A percentile compares a stretch with the other conserved stretches of the same genome.
phyloP scores from a whole-genome alignment of 2,329 filamentous ascomycete genomes.

The Aspergillus persii region DNA sequence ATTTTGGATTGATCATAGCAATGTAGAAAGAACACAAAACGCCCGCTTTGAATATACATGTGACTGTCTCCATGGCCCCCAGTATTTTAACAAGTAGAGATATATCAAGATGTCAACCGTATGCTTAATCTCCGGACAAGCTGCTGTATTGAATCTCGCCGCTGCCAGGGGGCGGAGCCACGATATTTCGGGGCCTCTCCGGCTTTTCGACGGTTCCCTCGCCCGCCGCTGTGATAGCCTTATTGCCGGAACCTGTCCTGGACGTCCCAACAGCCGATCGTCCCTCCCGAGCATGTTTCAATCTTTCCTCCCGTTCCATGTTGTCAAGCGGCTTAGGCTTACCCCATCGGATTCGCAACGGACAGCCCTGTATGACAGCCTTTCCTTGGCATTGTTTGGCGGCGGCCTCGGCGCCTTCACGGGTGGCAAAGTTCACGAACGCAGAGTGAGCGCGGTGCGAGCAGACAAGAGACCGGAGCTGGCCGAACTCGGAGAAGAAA shows the following conservation, averaged over 20 bases:
- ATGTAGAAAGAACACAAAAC: conserved; percentile 31
- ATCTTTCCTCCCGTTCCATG: conserved; percentile 81
- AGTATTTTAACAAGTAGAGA: conserved; percentile 14
- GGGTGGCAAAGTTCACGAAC: conserved; percentile 88
- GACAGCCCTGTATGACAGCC: conserved; percentile 86
- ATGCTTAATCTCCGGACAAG: conserved; percentile 68
- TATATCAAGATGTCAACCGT: conserved; percentile 5
- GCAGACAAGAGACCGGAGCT: conserved; percentile 88
- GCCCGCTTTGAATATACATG: conserved; percentile 34
- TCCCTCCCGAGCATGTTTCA: conserved; percentile 77
- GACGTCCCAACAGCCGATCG: conserved; percentile 56
- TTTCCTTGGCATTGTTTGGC: conserved; percentile 82
- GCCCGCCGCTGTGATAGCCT: conserved; percentile 38
- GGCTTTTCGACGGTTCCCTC: conserved; percentile 40
- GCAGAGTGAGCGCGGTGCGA: conserved; percentile 97
- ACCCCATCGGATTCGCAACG: conserved; percentile 86
- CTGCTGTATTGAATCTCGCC: conserved; percentile 81
- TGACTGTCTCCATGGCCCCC: conserved; percentile 16
- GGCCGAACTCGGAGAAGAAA: conserved; percentile 85
- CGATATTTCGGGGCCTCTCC: conserved; percentile 34
- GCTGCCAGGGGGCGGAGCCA: conserved; percentile 76
- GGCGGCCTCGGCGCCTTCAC: conserved; percentile 81
- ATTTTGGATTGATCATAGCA: conserved; percentile 27
- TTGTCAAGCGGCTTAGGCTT: conserved; percentile 87
- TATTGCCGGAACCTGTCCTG: conserved; percentile 37